These are phyloP conservation scores for Xylaria sp. DNA, from an alignment of 2,329 filamentous ascomycete species.

Conservation along the genomic window DNA sequence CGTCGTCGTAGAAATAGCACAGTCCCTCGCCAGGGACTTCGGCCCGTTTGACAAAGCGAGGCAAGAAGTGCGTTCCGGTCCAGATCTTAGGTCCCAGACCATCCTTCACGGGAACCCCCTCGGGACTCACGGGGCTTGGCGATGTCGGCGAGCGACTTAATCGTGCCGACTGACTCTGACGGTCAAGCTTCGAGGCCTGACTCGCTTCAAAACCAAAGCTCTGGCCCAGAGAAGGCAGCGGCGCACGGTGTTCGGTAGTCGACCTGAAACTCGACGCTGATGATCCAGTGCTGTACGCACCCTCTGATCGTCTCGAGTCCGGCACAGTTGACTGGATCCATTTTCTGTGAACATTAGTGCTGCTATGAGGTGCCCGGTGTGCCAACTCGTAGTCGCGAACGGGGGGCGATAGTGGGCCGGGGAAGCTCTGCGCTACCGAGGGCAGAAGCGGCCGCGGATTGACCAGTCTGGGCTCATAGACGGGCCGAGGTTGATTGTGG, in stretches of 20 bases:
- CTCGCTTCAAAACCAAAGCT: constrained; percentile 24
- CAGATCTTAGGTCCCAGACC: constrained; percentile 62
- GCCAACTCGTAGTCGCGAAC: constrained; percentile 36
- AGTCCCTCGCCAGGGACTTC: constrained; percentile 72
- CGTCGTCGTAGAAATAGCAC: constrained; percentile 84
- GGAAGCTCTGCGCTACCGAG: constrained; percentile 35
- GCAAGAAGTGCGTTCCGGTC: constrained; percentile 62
- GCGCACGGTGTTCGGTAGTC: constrained; percentile 23
- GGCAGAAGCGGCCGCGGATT: constrained; percentile 36
- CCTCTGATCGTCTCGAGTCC: constrained; percentile 41
- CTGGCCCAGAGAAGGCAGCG: constrained; percentile 26
- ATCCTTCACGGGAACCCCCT: constrained; percentile 50
- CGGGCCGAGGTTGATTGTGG: constrained; percentile 41
- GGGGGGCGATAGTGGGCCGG: constrained; percentile 42
- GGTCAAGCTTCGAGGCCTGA: constrained; percentile 25
- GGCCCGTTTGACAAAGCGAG: constrained; percentile 57
- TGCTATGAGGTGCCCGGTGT: constrained; percentile 23
- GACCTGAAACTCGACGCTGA: constrained; percentile 32
- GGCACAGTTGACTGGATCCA: constrained; percentile 39
- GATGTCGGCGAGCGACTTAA: constrained; percentile 30
- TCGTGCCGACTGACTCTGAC: constrained; percentile 22
- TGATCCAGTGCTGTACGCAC: constrained; percentile 41
- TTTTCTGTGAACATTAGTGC: constrained; percentile 30
- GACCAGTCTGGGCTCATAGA: constrained; percentile 43
- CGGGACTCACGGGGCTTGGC: constrained; percentile 33